Conservation (phyloP, 139 green algal species). For the Trebouxia sp. region DNA sequence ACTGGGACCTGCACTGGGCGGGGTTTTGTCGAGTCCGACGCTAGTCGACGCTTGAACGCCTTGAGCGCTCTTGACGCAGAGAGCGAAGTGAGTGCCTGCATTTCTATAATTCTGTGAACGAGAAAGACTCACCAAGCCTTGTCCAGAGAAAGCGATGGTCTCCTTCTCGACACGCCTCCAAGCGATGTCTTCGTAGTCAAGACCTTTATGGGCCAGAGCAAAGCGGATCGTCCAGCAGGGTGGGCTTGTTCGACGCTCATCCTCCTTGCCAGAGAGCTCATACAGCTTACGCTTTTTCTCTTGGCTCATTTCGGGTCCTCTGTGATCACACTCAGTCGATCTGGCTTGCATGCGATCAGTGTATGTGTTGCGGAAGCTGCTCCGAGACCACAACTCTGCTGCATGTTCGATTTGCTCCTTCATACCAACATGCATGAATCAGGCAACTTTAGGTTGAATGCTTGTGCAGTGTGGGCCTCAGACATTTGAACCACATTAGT, state of each 20-base stretch:
- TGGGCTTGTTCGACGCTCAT: background rate
- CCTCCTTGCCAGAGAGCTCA: background rate
- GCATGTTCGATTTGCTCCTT: no score
- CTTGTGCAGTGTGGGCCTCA: no score
- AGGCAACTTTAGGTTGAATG: no score
- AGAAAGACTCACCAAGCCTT: background rate
- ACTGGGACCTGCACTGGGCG: background rate
- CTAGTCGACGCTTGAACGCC: background rate
- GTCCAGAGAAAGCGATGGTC: background rate
- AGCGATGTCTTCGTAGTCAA: background rate
- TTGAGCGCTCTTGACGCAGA: background rate
- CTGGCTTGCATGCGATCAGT: no score
- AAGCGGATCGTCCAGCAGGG: constrained; percentile 1
- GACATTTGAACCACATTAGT: no score
- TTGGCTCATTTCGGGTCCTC: no score
- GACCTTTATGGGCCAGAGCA: background rate
- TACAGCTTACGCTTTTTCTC: no score
- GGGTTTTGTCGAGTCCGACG: background rate
- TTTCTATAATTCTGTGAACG: background rate
- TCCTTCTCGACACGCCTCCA: constrained; percentile 3
- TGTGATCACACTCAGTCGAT: no score
- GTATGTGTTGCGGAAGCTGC: no score
- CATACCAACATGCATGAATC: no score
- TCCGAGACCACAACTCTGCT: no score
- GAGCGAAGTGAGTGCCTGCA: background rate